Conservation (phyloP, 176 grass and related monocot species). For the Bromus sterilis region DNA sequence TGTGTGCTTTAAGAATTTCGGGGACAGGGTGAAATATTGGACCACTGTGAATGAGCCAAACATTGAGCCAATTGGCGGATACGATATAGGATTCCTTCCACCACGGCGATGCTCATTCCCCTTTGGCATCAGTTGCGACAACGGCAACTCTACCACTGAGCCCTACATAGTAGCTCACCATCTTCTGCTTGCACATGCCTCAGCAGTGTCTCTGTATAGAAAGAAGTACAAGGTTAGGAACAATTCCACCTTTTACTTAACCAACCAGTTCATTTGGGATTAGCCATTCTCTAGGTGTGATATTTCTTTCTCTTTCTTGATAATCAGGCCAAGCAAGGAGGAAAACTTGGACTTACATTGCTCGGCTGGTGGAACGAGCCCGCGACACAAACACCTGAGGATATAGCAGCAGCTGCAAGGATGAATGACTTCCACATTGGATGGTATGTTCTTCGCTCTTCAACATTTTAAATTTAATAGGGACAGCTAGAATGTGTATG, state of each 20-base stretch:
- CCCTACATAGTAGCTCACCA: constrained; percentile 76
- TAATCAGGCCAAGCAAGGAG: constrained; percentile 63
- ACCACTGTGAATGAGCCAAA: constrained; percentile 82
- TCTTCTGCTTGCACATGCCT: constrained; percentile 68
- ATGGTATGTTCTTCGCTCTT: constrained; percentile 45
- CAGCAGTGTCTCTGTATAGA: constrained; percentile 52
- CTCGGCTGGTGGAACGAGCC: constrained; percentile 72
- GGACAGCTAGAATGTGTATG: background rate
- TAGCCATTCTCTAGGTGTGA: background rate
- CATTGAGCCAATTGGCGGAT: constrained; percentile 53
- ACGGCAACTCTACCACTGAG: constrained; percentile 79
- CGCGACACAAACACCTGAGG: constrained; percentile 40
- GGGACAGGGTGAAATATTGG: constrained; percentile 83
- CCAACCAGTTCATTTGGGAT: background rate
- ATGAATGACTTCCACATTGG: constrained; percentile 88
- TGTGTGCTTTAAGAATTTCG: constrained; percentile 89
- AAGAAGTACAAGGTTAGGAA: constrained; percentile 60
- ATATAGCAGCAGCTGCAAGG: constrained; percentile 62
- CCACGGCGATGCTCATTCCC: constrained; percentile 67
- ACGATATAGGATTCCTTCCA: constrained; percentile 49
- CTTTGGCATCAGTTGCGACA: constrained; percentile 46
- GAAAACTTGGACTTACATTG: constrained; percentile 64
- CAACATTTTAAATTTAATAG: background rate
- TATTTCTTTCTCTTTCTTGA: background rate
- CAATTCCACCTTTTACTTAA: background rate